phyloP scores from a whole-genome alignment of 306 rosid species.

The Spatholobus suberectus region DNA sequence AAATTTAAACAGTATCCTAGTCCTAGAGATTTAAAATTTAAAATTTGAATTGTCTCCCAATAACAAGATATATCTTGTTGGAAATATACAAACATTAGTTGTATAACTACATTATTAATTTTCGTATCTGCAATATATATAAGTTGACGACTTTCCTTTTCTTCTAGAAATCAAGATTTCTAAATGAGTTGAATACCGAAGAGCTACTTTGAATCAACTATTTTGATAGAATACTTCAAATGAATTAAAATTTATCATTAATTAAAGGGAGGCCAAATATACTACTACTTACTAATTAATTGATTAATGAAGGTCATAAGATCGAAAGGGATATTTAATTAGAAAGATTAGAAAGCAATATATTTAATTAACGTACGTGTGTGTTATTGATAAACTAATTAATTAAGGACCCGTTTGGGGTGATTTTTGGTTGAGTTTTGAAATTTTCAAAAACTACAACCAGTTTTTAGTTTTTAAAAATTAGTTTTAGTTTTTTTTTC shows the following conservation, averaged over 20 bases:
- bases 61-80: background rate
- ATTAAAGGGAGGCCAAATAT: background rate
- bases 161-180: background rate
- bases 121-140: background rate
- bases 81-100: background rate
- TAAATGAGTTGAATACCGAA: slow-evolving; percentile 12
- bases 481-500: no score
- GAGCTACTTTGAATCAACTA: background rate
- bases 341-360: background rate
- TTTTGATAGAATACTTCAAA: background rate
- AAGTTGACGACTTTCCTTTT: background rate
- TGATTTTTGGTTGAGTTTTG: no score
- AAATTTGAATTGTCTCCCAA: no score
- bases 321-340: background rate
- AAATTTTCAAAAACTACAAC: no score
- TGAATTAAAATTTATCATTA: background rate
- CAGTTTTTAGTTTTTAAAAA: no score
- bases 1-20: no score
- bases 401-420: no score
- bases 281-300: background rate
- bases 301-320: background rate
- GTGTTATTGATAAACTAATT: background rate
- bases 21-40: no score
- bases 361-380: background rate
- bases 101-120: background rate